These are phyloP conservation scores for Saccharomycopsis javanensis DNA, from an alignment of 805 yeast genomes.

Conservation along the genomic window DNA sequence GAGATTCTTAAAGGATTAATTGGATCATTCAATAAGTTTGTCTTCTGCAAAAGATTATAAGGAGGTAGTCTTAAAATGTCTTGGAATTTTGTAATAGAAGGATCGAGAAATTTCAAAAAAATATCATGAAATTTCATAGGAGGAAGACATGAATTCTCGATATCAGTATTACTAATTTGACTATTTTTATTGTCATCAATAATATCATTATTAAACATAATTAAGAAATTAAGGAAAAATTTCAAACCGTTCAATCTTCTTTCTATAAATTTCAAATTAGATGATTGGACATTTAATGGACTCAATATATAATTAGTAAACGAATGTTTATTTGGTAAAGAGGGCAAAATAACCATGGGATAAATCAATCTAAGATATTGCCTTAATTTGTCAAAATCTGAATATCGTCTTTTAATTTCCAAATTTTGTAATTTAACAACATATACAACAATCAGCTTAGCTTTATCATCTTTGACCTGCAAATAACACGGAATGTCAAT, in stretches of 20 bases:
- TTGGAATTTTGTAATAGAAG: conserved; percentile 11
- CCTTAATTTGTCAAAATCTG: conserved; percentile 82
- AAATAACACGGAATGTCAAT: conserved; percentile 42
- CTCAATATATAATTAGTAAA: conserved; percentile 36
- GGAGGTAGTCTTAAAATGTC: conserved; percentile 17
- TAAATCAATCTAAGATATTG: conserved; percentile 58
- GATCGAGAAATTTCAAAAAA: conserved; percentile 18
- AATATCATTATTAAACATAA: conserved; percentile 2
- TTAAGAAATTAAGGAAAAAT: conserved; percentile 61
- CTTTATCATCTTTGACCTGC: conserved; percentile 55
- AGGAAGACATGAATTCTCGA: conserved; percentile 1
- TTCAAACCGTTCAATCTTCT: conserved; percentile 67
- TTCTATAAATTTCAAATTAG: conserved; percentile 40
- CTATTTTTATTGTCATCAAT: neutral
- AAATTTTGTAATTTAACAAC: conserved; percentile 50
- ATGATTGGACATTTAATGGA: conserved; percentile 34
- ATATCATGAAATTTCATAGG: conserved; percentile 13
- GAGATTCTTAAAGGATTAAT: conserved; percentile 17
- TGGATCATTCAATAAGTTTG: conserved; percentile 16
- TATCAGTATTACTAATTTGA: neutral
- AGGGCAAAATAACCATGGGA: conserved; percentile 80
- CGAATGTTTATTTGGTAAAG: conserved; percentile 85
- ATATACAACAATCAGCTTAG: conserved; percentile 63
- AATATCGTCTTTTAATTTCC: conserved; percentile 69
- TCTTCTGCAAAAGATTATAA: conserved; percentile 11